Conservation (phyloP, 1,284 basidiomycete genomes). For the Cutaneotrichosporon dermatis region DNA sequence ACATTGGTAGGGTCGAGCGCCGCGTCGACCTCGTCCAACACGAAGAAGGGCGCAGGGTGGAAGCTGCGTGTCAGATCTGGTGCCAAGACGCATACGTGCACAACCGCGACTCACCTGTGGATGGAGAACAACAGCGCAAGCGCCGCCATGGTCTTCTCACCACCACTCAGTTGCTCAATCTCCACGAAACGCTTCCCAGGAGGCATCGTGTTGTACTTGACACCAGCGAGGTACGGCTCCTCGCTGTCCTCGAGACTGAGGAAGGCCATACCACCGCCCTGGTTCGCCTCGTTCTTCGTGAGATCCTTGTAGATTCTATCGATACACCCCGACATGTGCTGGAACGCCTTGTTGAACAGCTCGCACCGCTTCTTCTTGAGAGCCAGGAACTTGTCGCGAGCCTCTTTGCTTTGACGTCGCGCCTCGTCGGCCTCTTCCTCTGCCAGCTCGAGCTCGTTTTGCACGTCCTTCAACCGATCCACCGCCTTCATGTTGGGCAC, state of each 20-base stretch:
- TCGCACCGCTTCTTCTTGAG: constrained; percentile 82
- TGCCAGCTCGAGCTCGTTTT: constrained; percentile 57
- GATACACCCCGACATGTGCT: constrained; percentile 89
- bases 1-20: constrained; percentile 96
- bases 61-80: constrained; percentile 60
- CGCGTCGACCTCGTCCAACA: constrained; percentile 96
- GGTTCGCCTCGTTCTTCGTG: constrained; percentile 76
- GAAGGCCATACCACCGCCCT: constrained; percentile 91
- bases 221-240: constrained; percentile 93
- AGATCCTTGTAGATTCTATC: constrained; percentile 97
- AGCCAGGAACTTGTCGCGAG: constrained; percentile 84
- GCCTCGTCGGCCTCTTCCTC: constrained; percentile 57
- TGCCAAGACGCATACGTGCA: too few species aligned
- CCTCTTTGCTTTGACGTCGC: constrained; percentile 73
- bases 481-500: constrained; percentile 96
- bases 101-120: constrained; percentile 80
- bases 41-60: constrained; percentile 97
- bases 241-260: constrained; percentile 92
- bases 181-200: constrained; percentile 99
- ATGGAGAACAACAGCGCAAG: constrained; percentile 93
- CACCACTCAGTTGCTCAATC: constrained; percentile 97
- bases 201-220: constrained; percentile 99
- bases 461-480: constrained; percentile 89
- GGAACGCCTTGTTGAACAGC: constrained; percentile 92
- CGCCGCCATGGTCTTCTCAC: constrained; percentile 97